Base-by-base conservation (phyloP, 129 eudicot genomes). In the Escallonia herrerae region DNA sequence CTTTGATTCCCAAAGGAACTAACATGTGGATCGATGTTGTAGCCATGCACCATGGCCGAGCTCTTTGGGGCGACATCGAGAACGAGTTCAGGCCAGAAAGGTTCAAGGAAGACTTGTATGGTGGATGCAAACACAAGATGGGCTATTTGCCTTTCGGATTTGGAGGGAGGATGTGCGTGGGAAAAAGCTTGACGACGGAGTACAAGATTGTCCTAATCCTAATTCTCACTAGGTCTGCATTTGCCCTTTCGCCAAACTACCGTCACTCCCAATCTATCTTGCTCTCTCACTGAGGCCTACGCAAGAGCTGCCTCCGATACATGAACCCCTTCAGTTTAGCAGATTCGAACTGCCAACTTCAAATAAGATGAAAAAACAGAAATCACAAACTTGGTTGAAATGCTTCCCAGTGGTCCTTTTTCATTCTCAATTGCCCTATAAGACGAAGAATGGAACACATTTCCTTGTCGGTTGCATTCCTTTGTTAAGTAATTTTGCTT, bases 111-210 rank as follows among this genome's bases (percentile, higher is more conserved):
- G 75, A 70, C 39, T 43, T 85, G 55, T 56, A 71, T 1, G 97
- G 99, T 7, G 93, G 99, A 11, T 86, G 96, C 80, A 77, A 74
- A 37, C 89, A 84, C 74, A 94, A 94, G 79, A 94, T 86, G 99
- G 96, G 99, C 0, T 94, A 75, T 56, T 42, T 89, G 74, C 99
- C 97, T 0, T 94, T 86, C 22, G 99, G 99, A 10, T 94, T 94
- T 63, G 99, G 99, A 60, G 97, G 99, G 9, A 77, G 99, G 57
- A 89, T 94, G 96, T 94, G 99, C 38, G 80, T 94, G 38, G 99
- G 99, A 22, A 75, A 85, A 76, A 86, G 89, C 53, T 77, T 83
- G 62, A 69, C 63, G 10, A 86, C 89, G 95, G 97, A 94, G 81
- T 94, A 86, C 81, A 89, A 89, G 71, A 82, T 94, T 60, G 84